Evolutionary conservation across 139 green algal species (phyloP).

Genomic region (Micractinium conductrix): DNA sequence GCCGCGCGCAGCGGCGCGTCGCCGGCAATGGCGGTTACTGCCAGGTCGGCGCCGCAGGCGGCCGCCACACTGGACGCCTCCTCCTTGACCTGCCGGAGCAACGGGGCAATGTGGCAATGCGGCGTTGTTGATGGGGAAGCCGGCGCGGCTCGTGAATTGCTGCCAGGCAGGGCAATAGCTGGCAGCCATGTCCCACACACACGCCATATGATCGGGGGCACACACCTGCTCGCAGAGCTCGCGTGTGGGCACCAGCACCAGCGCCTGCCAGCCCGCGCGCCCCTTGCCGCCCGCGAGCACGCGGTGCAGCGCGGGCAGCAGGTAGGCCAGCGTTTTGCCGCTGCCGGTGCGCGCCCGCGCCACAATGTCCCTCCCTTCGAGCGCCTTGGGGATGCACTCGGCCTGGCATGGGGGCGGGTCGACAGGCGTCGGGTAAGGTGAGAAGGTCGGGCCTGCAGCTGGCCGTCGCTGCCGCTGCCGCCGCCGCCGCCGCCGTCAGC

Average conservation of each 20-base stretch:
- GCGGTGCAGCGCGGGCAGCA: conserved; percentile 82
- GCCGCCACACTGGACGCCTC: conserved; percentile 50
- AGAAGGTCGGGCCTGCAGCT: not conserved
- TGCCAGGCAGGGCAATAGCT: too few species aligned
- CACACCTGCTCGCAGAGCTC: conserved; percentile 95
- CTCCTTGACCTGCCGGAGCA: conserved; percentile 46
- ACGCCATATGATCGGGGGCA: too few species aligned
- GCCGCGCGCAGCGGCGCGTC: conserved; percentile 44
- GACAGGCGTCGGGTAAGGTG: not conserved
- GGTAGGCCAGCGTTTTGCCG: conserved; percentile 93
- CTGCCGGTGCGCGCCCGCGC: conserved; percentile 82
- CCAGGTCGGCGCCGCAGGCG: conserved; percentile 45
- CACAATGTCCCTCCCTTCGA: conserved; percentile 87
- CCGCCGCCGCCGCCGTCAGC: not conserved
- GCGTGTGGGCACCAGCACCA: conserved; percentile 92
- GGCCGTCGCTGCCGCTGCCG: not conserved
- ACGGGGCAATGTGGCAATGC: too few species aligned
- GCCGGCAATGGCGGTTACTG: conserved; percentile 39
- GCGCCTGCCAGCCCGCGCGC: conserved; percentile 66
- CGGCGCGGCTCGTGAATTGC: too few species aligned
- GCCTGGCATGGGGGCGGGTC: conserved; percentile 15
- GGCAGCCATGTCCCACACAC: too few species aligned
- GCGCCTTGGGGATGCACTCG: conserved; percentile 67
- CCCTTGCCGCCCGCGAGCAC: conserved; percentile 59
- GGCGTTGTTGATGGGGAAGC: too few species aligned